Percentiles rank a stretch among this genome's conserved stretches.
phyloP scores from a whole-genome alignment of 345 rosid species.

The Microcos paniculata region DNA sequence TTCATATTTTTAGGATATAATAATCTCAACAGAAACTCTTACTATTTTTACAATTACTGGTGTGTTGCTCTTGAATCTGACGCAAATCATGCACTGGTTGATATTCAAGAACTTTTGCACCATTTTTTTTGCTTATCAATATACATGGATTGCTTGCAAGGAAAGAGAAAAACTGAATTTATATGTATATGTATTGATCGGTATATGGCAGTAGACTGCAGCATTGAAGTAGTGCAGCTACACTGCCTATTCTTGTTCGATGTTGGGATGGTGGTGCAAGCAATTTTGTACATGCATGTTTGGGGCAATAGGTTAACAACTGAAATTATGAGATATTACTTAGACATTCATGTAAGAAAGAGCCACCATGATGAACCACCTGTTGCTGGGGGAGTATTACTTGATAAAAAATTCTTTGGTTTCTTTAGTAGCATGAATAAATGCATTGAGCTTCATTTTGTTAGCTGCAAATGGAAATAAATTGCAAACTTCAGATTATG shows the following conservation, averaged over 20 bases:
- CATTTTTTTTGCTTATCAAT: background rate
- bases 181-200: background rate
- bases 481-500: background rate
- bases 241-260: background rate
- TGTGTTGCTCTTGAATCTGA: background rate
- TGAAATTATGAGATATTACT: background rate
- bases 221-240: background rate
- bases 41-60: background rate
- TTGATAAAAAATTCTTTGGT: background rate
- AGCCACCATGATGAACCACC: background rate
- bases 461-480: background rate
- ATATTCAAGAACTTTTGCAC: background rate
- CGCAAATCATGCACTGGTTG: background rate
- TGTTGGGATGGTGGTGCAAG: background rate
- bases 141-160: background rate
- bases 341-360: background rate
- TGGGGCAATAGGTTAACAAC: background rate
- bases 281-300: background rate
- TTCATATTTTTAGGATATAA: background rate
- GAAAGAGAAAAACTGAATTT: background rate
- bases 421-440: background rate
- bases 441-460: background rate
- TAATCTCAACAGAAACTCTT: background rate
- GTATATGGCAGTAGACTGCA: background rate
- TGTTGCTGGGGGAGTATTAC: background rate